Base-by-base conservation (phyloP, 495 filamentous ascomycete genomes). In the Talaromyces proteolyticus region DNA sequence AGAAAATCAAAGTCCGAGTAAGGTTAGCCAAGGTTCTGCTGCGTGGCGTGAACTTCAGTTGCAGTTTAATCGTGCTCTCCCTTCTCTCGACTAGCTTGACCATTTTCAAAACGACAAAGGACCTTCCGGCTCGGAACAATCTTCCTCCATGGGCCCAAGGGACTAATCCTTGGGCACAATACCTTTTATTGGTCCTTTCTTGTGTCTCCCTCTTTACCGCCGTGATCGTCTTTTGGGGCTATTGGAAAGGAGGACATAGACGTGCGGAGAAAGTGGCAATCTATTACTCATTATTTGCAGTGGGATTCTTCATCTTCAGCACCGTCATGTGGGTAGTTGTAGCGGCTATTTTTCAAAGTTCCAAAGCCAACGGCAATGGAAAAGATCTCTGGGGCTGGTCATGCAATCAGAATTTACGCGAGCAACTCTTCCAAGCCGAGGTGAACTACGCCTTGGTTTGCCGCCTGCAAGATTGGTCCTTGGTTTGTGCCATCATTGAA, bases 301-400 rank as follows among this genome's bases (percentile, higher is more conserved):
- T 96, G 42, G 82, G 80, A 52, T 96, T 91, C 75, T 99, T 97
- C 77, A 84, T 89, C 52, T 91, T 96, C 67, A 93, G 85, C 59
- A 87, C 95, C 53, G 70, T 95, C 58, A 89, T 98, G 77, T 98
- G 93, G 93, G 84, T 85, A 26, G 76, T 90, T 24, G 90, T 85
- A 17, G 92, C 91, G 6, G 91, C 84, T 46, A 73, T 96, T 52
- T 81, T 96, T 53, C 85, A 96, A 61, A 77, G 82, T 58, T 81
- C 79, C 29, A 86, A 87, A 59, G 72, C 78, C 53, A 84, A 80
- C 60, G 85, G 83, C 56, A 69, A 80, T 36, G 85, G 82, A 50
- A 77, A 96, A 58, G 93, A 97, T 63, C 75, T 99, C 59, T 99
- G 93, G 93, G 92, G 91, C 22, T 99, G 93, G 93, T 78, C 88